Percentiles rank a stretch among this genome's conserved stretches.
These are phyloP conservation scores for Meyerozyma sp. DNA, from an alignment of 1,139 yeast genomes.

Conservation along the genomic window DNA sequence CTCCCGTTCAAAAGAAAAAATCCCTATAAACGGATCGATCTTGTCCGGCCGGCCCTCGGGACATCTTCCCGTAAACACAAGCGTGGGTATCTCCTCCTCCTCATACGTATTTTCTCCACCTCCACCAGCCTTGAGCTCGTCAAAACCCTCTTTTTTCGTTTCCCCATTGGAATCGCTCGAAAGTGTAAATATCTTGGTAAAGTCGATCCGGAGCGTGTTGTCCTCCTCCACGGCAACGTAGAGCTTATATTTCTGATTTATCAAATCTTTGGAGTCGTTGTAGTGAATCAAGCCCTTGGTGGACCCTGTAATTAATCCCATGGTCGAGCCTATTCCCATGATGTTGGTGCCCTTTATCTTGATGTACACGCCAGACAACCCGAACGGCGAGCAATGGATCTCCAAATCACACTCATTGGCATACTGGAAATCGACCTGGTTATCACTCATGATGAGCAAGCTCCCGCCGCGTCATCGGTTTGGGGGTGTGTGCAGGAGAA, in stretches of 20 bases:
- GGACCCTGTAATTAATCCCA: conserved; percentile 53
- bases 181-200: conserved; percentile 40
- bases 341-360: conserved; percentile 48
- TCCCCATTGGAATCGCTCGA: conserved; percentile 12
- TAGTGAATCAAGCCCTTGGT: conserved; percentile 48
- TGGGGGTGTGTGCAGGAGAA: not conserved
- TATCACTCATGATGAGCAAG: not conserved
- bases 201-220: conserved; percentile 47
- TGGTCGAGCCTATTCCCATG: conserved; percentile 54
- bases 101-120: conserved; percentile 11
- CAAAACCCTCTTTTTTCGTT: conserved; percentile 7
- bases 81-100: conserved; percentile 38
- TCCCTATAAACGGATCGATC: conserved; percentile 53
- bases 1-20: conserved; percentile 47
- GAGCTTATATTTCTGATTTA: conserved; percentile 45
- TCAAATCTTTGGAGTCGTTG: conserved; percentile 44
- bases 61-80: conserved; percentile 47
- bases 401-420: conserved; percentile 52
- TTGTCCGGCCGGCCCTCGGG: conserved; percentile 52
- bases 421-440: conserved; percentile 35
- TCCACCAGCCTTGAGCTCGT: conserved; percentile 8
- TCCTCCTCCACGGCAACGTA: conserved; percentile 50
- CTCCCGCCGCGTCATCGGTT: not conserved
- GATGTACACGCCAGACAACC: conserved; percentile 49
- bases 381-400: conserved; percentile 56